Percentiles rank a stretch among this genome's conserved stretches.
These are phyloP conservation scores for Hypoxylon sp. DNA, from an alignment of 2,329 filamentous ascomycete genomes.

Conservation along the genomic window DNA sequence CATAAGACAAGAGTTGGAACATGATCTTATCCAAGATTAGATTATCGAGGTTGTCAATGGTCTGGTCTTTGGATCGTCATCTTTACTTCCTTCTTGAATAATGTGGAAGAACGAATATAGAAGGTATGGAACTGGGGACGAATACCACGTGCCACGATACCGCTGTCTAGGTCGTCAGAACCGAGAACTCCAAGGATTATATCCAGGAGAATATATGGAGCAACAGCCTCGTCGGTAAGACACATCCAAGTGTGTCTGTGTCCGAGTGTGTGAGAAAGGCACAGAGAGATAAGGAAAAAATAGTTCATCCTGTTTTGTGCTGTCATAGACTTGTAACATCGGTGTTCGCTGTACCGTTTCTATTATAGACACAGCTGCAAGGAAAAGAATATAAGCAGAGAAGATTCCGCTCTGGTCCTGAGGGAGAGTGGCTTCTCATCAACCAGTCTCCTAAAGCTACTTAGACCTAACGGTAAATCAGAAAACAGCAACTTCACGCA, in stretches of 20 bases:
- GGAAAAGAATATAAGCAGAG: constrained; percentile 30
- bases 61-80: constrained; percentile 14
- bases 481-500: neutral
- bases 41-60: neutral
- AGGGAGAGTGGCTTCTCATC: constrained; percentile 5
- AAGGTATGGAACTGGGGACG: neutral
- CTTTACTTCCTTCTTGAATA: constrained; percentile 30
- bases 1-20: constrained; percentile 6
- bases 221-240: constrained; percentile 27
- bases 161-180: constrained; percentile 10
- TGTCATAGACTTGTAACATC: constrained; percentile 4
- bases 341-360: constrained; percentile 1
- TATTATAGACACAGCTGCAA: neutral
- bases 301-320: constrained; percentile 24
- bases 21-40: constrained; percentile 1
- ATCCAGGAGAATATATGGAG: constrained; percentile 25
- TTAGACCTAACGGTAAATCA: neutral
- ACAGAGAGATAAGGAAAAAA: constrained; percentile 8
- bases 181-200: constrained; percentile 6
- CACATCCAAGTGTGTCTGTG: neutral
- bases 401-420: constrained; percentile 13
- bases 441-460: neutral
- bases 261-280: constrained; percentile 1
- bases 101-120: constrained; percentile 10
- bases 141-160: constrained; percentile 24